Evolutionary conservation across 129 eudicot species (phyloP).

Genomic region (Flaveria sonorensis): DNA sequence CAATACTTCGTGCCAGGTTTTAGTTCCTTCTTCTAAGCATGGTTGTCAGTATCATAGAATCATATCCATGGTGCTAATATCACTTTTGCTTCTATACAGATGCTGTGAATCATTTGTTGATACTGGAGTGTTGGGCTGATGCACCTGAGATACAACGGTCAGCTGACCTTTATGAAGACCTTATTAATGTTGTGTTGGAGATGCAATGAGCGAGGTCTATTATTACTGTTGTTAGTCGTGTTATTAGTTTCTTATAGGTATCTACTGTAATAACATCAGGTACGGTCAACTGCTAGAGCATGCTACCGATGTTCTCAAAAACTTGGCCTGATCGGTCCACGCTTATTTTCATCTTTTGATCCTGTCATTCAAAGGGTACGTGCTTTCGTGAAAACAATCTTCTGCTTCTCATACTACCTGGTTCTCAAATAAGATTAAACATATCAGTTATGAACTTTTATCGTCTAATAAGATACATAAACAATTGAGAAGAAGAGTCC

Average conservation of each 20-base stretch:
- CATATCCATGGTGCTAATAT: constrained; percentile 5
- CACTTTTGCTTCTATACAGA: constrained; percentile 36
- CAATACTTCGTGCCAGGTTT: constrained; percentile 94
- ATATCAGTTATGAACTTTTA: neutral
- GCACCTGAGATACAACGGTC: constrained; percentile 97
- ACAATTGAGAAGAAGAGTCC: neutral
- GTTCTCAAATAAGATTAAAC: neutral
- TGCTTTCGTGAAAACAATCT: neutral
- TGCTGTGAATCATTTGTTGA: constrained; percentile 92
- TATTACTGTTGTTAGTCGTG: neutral
- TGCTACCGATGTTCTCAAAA: constrained; percentile 95
- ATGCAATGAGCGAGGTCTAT: constrained; percentile 95
- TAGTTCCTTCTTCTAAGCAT: constrained; percentile 1
- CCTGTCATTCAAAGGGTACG: constrained; percentile 96
- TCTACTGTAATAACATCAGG: constrained; percentile 51
- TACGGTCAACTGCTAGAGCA: constrained; percentile 95
- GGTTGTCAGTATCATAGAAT: neutral
- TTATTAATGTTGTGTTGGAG: constrained; percentile 87
- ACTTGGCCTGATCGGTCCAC: constrained; percentile 97
- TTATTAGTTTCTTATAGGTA: constrained; percentile 3
- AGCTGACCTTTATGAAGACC: constrained; percentile 95
- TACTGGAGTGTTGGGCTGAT: constrained; percentile 93
- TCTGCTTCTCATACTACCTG: neutral
- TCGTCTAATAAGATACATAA: neutral
- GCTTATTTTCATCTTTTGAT: constrained; percentile 78